These are phyloP conservation scores for Erysimum pusillum DNA, from an alignment of 441 rosid genomes.

Conservation along the genomic window DNA sequence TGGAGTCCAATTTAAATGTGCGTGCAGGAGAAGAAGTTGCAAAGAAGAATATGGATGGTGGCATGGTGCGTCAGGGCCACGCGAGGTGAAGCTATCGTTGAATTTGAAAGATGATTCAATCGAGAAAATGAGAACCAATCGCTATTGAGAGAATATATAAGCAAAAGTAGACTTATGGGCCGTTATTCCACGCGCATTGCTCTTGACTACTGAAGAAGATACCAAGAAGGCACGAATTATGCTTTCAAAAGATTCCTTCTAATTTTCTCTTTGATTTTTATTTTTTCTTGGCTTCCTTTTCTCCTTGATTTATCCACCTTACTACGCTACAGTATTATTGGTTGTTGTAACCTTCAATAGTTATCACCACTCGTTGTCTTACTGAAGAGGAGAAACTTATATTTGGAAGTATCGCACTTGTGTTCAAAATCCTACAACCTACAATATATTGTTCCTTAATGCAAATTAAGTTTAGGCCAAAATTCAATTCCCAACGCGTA, in stretches of 20 bases:
- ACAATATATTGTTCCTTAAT: no score
- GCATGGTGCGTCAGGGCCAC: conserved; percentile 30
- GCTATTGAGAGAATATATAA: background rate
- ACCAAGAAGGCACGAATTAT: conserved; percentile 16
- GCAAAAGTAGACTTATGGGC: background rate
- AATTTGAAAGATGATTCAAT: conserved; percentile 12
- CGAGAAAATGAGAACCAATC: conserved; percentile 27
- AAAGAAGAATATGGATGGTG: conserved; percentile 26
- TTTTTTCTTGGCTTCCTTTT: no score
- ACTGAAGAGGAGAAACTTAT: no score
- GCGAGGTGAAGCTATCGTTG: conserved; percentile 28
- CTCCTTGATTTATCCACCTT: no score
- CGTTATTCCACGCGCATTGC: conserved; percentile 21
- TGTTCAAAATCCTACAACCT: no score
- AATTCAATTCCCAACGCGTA: no score
- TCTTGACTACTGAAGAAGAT: background rate
- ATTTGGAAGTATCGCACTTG: no score
- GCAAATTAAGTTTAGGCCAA: no score
- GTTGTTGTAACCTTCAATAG: no score
- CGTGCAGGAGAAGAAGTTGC: conserved; percentile 28
- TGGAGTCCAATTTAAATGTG: background rate
- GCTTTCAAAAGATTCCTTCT: conserved; percentile 17
- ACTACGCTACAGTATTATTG: no score
- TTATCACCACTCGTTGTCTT: no score
- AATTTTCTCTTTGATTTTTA: background rate